Conservation (phyloP, 306 rosid species). For the Fragaria ananassa region DNA sequence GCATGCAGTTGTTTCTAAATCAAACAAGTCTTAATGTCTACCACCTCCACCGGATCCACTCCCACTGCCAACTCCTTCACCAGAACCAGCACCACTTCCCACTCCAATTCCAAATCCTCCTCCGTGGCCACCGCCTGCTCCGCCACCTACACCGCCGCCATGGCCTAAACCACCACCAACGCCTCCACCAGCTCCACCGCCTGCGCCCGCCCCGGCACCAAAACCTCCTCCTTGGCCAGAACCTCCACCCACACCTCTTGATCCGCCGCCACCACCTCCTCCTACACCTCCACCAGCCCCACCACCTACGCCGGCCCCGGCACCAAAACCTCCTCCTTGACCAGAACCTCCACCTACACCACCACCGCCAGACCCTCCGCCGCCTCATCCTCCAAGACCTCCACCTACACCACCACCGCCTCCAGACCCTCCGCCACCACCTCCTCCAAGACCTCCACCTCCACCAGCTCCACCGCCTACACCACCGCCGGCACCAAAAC, state of each 20-base stretch:
- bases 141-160: conserved; percentile 58
- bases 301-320: not conserved
- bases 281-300: conserved; percentile 16
- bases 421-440: not conserved
- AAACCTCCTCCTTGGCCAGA: conserved; percentile 26
- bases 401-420: not conserved
- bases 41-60: conserved; percentile 41
- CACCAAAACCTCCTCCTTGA: not conserved
- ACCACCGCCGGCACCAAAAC: conserved; percentile 6
- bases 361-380: not conserved
- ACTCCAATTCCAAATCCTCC: conserved; percentile 27
- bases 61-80: conserved; percentile 49
- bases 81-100: conserved; percentile 39
- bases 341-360: conserved; percentile 2
- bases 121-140: conserved; percentile 31
- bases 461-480: conserved; percentile 8
- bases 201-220: conserved; percentile 9
- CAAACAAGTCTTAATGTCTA: conserved; percentile 22
- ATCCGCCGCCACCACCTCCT: conserved; percentile 17
- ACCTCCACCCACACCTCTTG: conserved; percentile 16
- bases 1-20: not conserved
- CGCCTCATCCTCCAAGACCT: conserved; percentile 5
- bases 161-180: conserved; percentile 32
- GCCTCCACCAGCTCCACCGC: conserved; percentile 31
- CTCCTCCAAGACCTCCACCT: not conserved